Evolutionary conservation across 129 eudicot species (phyloP), one percentile per base, ranked within the genome.

Genomic region (Silybum marianum): DNA sequence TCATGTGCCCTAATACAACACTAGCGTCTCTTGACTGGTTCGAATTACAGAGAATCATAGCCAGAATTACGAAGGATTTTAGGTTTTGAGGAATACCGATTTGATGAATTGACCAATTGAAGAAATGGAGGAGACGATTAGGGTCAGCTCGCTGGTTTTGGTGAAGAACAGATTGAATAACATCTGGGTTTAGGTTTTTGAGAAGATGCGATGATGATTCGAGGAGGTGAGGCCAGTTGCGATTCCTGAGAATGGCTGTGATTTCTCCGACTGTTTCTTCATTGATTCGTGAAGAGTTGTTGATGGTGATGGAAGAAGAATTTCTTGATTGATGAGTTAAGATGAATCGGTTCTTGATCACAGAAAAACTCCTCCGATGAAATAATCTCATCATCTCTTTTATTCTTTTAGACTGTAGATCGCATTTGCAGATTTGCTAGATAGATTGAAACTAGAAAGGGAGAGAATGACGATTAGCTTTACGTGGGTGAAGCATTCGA

Each of bases 51-150:
- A 90, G 88, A 83, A 83, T 36, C 42, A 79, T 51, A 44, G 87
- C 83, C 39, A 91, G 76, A 84, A 90, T 78, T 18, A 88, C 83
- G 75, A 82, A 83, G 66, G 93, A 91, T 23, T 87, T 79, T 67
- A 88, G 85, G 77, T 84, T 85, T 65, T 85, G 98, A 88, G 88
- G 72, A 70, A 73, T 86, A 90, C 92, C 93, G 83, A 88, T 72
- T 85, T 88, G 89, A 48, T 80, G 79, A 77, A 62, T 42, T 11
- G 95, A 88, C 97, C 97, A 91, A 74, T 75, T 73, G 90, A 94
- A 94, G 95, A 94, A 94, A 68, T 88, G 88, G 58, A 88, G 84
- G n/a, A 90, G 89, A 32, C 87, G 89, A 76, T 81, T 87, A 60
- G 97, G 95, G 67, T 91, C 86, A 26, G 51, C 69, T 13, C 80